Base-by-base conservation (phyloP, 1,139 yeast genomes). In the Protomyces inundatus region DNA sequence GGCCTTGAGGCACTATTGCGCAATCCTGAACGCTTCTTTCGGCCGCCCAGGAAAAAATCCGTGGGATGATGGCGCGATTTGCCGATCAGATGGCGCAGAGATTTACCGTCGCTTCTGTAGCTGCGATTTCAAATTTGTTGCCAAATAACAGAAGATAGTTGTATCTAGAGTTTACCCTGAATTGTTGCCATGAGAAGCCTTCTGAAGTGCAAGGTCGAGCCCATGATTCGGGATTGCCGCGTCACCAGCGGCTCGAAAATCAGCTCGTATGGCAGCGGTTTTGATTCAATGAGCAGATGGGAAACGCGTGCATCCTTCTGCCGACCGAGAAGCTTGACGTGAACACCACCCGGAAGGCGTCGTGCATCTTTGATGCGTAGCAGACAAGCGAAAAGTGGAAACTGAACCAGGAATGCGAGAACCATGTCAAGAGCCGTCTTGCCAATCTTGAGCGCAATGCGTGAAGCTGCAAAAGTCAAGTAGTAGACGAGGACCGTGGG, bases 401-500 rank as follows among this genome's bases (percentile, higher is more conserved):
- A 84, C 72, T 90, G 93, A 71, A 90, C 91, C 62, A 90, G 73
- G 51, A 84, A 74, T 9, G 93, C 84, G 66, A 89, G 80, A 0
- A 80, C 66, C 56, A 86, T 79, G 70, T 90, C 95, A 40, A 87
- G 75, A 1, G 79, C 68, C 16, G 87, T 84, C 58, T 83, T 78
- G 5, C 80, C 65, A 6, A 79, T 68, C 54, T 90, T 77, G 6
- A 84, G 79, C 0, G 79, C 68, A 40, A 90, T 72, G 62, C 91
- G 77, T 9, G 85, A 76, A 0, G 81, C 69, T 32, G 90, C 87
- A 74, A 90, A 93, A 55, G 87, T 83, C 45, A 85, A 72, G 72
- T 95, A 93, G 72, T 91, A 93, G 45, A 95, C 95, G 71, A 87
- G 75, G 3, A 90, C 87, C 0, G 99, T 93, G 0, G 98, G 98